These are phyloP conservation scores for Davidsoniella virescens DNA, from an alignment of 2,329 filamentous ascomycete species.

Conservation along the genomic window DNA sequence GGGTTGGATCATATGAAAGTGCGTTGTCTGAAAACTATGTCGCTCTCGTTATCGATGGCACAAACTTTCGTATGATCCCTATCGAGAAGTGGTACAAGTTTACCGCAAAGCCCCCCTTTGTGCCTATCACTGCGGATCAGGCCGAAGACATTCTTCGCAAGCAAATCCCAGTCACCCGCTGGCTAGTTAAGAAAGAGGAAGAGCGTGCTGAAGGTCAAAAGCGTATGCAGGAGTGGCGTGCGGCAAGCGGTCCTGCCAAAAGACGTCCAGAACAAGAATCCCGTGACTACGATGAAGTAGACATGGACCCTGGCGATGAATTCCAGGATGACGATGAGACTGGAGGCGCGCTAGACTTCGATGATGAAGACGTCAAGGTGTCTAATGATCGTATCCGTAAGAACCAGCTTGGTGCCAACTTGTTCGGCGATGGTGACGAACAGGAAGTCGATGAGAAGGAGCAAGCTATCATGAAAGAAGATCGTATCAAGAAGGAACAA, in stretches of 20 bases:
- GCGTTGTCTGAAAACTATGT: slow-evolving; percentile 76
- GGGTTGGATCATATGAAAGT: slow-evolving; percentile 81
- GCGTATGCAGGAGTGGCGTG: slow-evolving; percentile 37
- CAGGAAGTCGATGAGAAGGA: slow-evolving; percentile 58
- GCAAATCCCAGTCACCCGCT: slow-evolving; percentile 60
- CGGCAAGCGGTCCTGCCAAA: slow-evolving; percentile 8
- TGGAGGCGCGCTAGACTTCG: slow-evolving; percentile 55
- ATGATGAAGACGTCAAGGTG: slow-evolving; percentile 66
- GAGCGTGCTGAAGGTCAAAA: slow-evolving; percentile 34
- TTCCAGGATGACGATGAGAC: slow-evolving; percentile 85
- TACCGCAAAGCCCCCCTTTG: slow-evolving; percentile 62
- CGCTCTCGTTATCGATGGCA: slow-evolving; percentile 54
- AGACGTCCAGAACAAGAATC: slow-evolving; percentile 9
- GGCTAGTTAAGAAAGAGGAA: slow-evolving; percentile 57
- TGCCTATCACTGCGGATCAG: slow-evolving; percentile 64
- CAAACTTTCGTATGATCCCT: slow-evolving; percentile 69
- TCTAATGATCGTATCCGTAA: slow-evolving; percentile 57
- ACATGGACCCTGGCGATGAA: slow-evolving; percentile 46
- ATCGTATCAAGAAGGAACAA: slow-evolving; percentile 50
- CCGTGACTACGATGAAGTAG: slow-evolving; percentile 50
- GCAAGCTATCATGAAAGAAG: slow-evolving; percentile 51
- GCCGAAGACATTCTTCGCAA: slow-evolving; percentile 71
- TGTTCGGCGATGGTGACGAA: slow-evolving; percentile 58
- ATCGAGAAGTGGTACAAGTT: slow-evolving; percentile 95
- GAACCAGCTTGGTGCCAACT: slow-evolving; percentile 72